Evolutionary conservation across 768 basidiomycete genomes (phyloP).

Genomic region (Grammothele lineata): DNA sequence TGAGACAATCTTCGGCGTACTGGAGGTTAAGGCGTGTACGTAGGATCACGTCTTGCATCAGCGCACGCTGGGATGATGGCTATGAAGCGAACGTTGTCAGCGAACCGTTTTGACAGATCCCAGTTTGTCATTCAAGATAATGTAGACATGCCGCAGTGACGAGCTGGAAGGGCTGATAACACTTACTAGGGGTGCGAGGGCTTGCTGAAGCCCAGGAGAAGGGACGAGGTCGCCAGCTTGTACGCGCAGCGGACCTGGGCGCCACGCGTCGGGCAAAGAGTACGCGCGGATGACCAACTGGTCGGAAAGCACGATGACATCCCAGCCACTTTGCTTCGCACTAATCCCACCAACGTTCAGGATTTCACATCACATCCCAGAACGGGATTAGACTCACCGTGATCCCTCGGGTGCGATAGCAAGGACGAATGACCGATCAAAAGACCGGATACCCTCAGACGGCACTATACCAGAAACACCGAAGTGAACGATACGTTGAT

Average conservation of each 20-base stretch:
- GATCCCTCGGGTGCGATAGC: slow-evolving; percentile 78
- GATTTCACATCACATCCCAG: slow-evolving; percentile 11
- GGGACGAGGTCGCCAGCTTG: slow-evolving; percentile 43
- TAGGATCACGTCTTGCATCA: slow-evolving; percentile 66
- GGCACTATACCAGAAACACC: slow-evolving; percentile 42
- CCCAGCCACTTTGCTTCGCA: slow-evolving; percentile 83
- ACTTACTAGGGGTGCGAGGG: slow-evolving; percentile 52
- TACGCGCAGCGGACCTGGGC: slow-evolving; percentile 66
- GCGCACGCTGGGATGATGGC: slow-evolving; percentile 66
- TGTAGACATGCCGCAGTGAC: too few species aligned
- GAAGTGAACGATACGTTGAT: background rate
- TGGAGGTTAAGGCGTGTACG: slow-evolving; percentile 76
- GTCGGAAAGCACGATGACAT: slow-evolving; percentile 86
- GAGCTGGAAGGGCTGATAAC: slow-evolving; percentile 10
- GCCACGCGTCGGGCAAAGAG: slow-evolving; percentile 79
- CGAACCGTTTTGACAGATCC: background rate
- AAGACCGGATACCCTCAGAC: slow-evolving; percentile 79
- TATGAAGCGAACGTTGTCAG: slow-evolving; percentile 24
- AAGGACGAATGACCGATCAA: slow-evolving; percentile 89
- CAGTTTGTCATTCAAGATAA: too few species aligned
- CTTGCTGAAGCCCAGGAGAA: slow-evolving; percentile 38
- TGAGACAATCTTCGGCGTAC: slow-evolving; percentile 81
- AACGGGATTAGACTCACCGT: slow-evolving; percentile 49
- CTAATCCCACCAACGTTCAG: slow-evolving; percentile 33
- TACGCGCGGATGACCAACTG: slow-evolving; percentile 80